Conservation (phyloP, 768 basidiomycete genomes). For the Neoboletus magnificus region DNA sequence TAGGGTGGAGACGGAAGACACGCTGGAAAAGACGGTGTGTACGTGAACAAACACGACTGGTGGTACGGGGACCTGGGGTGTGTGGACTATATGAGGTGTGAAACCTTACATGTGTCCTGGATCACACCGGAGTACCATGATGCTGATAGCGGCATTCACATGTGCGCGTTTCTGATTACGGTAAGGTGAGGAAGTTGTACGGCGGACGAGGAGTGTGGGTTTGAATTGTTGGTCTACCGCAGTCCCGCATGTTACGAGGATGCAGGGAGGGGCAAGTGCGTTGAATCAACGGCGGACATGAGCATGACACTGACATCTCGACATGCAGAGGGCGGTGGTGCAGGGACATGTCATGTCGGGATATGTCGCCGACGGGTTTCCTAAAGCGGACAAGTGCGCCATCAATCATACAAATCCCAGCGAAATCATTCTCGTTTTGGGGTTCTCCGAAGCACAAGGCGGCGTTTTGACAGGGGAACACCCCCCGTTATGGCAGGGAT, state of each 20-base stretch:
- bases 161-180: constrained; percentile 34
- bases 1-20: constrained; percentile 31
- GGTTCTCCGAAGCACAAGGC: constrained; percentile 22
- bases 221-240: constrained; percentile 18
- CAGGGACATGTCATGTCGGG: constrained; percentile 22
- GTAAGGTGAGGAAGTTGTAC: constrained; percentile 28
- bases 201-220: constrained; percentile 18
- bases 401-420: constrained; percentile 24
- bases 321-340: constrained; percentile 21
- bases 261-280: constrained; percentile 2
- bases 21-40: constrained; percentile 31
- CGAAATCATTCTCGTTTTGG: constrained; percentile 24
- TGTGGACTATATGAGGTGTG: constrained; percentile 32
- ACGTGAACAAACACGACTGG: constrained; percentile 34
- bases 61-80: constrained; percentile 34
- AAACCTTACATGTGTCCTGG: constrained; percentile 30
- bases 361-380: constrained; percentile 29
- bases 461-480: constrained; percentile 19
- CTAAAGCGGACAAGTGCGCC: constrained; percentile 23
- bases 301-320: constrained; percentile 27
- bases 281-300: constrained; percentile 20
- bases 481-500: constrained; percentile 24
- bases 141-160: constrained; percentile 34
- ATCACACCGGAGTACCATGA: constrained; percentile 27
- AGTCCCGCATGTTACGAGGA: constrained; percentile 18